Evolutionary conservation across 805 yeast species (phyloP), one percentile per base, ranked within the genome.

Genomic region (Candida krabiensis): DNA sequence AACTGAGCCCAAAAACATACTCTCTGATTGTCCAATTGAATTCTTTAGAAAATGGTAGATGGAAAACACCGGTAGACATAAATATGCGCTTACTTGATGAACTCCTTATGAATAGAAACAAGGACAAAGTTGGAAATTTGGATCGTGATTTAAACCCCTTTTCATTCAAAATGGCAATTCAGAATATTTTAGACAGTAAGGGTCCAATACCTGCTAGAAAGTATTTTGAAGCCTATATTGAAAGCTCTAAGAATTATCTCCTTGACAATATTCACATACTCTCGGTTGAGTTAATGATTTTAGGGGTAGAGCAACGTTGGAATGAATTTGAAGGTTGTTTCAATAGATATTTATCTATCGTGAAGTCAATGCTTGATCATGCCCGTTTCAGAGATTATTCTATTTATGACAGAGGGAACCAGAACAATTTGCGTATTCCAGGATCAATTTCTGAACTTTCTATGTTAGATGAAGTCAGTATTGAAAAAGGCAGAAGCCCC

Each of bases 221-320:
- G 24, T 46, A 50, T 19, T 60, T 60, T 42, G 62, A 60, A 16
- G 28, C 51, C 3, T 60, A 58, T 38, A 41, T 55, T 17, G 58
- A 52, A 16, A 37, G 40, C 19, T 48, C 60, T 4, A 43, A 41
- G 8, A 30, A 44, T 5, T 53, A 56, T 34, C 28, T 60, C 9
- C 36, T 54, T 16, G 58, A 60, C 28, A 48, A 60, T 46, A 27
- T 58, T 5, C 57, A 56, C 33, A 46, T 60, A 27, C 46, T 60
- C 21, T 43, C 50, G 23, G 37, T 41, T 14, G 65, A 60, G 36
- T 37, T 60, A 27, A 36, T 55, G 44, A 28, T 60, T 24, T 40
- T 60, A 16, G 64, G 61, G 11, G 56, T 52, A 31, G 65, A 60
- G 37, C 38, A 41, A 19, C 52, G 64, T 14, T 60, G 65, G 65